These are phyloP conservation scores for Thermoascus crustaceus DNA, from an alignment of 2,329 filamentous ascomycete species.

Conservation along the genomic window DNA sequence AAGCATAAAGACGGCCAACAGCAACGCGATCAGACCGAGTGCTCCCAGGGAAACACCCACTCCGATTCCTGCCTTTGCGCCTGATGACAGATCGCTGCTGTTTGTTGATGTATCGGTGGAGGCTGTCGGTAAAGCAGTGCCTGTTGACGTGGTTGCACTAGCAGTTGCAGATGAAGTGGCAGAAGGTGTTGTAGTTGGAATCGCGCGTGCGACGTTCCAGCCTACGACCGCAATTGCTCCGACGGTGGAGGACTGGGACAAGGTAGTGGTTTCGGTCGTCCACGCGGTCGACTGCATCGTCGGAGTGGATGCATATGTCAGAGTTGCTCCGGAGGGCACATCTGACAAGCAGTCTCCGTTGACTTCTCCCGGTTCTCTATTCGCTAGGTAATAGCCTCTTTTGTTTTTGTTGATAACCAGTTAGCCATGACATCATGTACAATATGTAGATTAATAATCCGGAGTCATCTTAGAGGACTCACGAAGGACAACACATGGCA, in stretches of 20 bases:
- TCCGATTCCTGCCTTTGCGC: too few relatives aligned
- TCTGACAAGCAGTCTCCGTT: background rate
- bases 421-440: too few relatives aligned
- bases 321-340: background rate
- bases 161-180: background rate
- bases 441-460: too few relatives aligned
- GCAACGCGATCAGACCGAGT: too few relatives aligned
- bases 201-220: background rate
- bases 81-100: too few relatives aligned
- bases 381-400: background rate
- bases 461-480: too few relatives aligned
- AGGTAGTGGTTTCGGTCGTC: background rate
- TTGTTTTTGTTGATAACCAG: background rate
- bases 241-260: background rate
- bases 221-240: background rate
- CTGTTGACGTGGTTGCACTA: too few relatives aligned
- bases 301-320: background rate
- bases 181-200: background rate
- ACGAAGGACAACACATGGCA: background rate
- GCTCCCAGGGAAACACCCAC: too few relatives aligned
- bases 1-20: too few relatives aligned
- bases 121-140: too few relatives aligned
- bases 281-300: background rate
- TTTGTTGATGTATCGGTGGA: too few relatives aligned
- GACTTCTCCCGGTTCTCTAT: background rate